Conservation (phyloP, 108 stramenopile species). For the Poteriospumella lacustris region DNA sequence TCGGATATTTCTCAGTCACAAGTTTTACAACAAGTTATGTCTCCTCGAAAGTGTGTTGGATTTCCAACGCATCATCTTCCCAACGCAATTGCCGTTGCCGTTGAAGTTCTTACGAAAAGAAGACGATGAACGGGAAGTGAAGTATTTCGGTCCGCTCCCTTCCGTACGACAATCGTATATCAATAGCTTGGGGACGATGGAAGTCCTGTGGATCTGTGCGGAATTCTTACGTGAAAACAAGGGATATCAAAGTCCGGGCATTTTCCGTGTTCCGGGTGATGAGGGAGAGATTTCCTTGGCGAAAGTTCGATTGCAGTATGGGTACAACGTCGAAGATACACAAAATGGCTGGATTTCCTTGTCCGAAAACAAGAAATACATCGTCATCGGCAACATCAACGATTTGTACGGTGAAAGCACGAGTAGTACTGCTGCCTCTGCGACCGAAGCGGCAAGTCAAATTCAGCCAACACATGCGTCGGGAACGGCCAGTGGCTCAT, state of each 20-base stretch:
- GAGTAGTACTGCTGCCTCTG: neutral
- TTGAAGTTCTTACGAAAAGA: constrained; percentile 16
- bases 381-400: neutral
- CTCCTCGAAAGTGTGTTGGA: neutral
- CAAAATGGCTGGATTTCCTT: neutral
- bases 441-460: neutral
- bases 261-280: constrained; percentile 6
- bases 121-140: constrained; percentile 6
- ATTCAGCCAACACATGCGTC: neutral
- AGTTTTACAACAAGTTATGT: constrained; percentile 17
- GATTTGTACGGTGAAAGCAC: neutral
- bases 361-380: neutral
- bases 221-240: neutral
- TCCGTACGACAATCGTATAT: too few species aligned
- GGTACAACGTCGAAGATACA: neutral
- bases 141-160: constrained; percentile 5
- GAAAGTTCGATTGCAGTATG: neutral
- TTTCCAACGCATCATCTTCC: neutral
- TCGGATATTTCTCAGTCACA: constrained; percentile 3
- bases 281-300: neutral
- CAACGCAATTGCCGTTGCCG: neutral
- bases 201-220: neutral
- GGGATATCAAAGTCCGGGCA: neutral
- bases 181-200: neutral
- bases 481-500: neutral